Percentiles rank a stretch among this genome's conserved stretches.
Conservation (phyloP, 208 protist genomes). For the Leptomonas seymouri region DNA sequence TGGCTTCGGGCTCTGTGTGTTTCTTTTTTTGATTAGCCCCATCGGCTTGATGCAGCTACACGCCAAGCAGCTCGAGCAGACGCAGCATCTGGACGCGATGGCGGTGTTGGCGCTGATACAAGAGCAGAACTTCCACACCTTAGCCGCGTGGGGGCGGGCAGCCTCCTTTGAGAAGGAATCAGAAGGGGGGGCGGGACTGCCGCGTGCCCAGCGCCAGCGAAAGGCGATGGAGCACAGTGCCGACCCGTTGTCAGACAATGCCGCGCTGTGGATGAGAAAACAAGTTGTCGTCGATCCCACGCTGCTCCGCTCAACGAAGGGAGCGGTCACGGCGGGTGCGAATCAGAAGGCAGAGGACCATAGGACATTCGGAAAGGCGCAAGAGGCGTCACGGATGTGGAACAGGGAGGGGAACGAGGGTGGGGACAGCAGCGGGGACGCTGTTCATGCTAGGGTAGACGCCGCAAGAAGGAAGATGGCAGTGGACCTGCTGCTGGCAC, state of each 20-base stretch:
- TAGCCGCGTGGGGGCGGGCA: slow-evolving; percentile 17
- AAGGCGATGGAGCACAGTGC: background rate
- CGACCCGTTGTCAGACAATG: background rate
- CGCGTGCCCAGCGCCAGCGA: background rate
- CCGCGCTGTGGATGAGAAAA: slow-evolving; percentile 16
- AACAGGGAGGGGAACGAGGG: background rate
- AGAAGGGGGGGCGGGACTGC: background rate
- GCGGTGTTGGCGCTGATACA: slow-evolving; percentile 43
- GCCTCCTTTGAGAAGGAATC: no score
- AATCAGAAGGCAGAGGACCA: background rate
- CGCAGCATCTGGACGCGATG: slow-evolving; percentile 40
- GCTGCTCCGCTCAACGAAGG: slow-evolving; percentile 1
- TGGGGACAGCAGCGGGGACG: no score
- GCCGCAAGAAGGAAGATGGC: background rate
- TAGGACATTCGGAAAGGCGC: background rate
- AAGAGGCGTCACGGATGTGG: background rate
- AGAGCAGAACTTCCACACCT: slow-evolving; percentile 21
- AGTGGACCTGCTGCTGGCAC: slow-evolving; percentile 1
- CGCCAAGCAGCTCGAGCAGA: slow-evolving; percentile 28
- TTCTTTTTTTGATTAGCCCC: slow-evolving; percentile 53
- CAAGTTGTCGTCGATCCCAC: slow-evolving; percentile 17
- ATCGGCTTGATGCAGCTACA: slow-evolving; percentile 34
- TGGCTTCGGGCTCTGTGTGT: slow-evolving; percentile 12
- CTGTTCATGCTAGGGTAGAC: background rate
- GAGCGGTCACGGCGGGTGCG: background rate